Conservation (phyloP, 2,329 filamentous ascomycete species). For the Clarireedia monteithiana region DNA sequence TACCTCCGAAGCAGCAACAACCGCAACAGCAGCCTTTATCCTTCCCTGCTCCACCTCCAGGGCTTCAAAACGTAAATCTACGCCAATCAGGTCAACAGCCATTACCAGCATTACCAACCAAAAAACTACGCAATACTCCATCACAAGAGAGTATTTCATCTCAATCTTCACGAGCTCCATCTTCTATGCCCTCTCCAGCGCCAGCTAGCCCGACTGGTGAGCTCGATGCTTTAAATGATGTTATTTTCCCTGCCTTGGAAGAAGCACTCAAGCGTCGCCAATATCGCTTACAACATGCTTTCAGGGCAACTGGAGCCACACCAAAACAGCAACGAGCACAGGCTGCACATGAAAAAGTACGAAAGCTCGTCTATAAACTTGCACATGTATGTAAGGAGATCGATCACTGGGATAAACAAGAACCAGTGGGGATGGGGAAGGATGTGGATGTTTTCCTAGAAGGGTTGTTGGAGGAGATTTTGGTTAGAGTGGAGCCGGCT, state of each 20-base stretch:
- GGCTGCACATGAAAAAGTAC: constrained; percentile 72
- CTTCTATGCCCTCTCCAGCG: constrained; percentile 48
- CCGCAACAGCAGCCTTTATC: constrained; percentile 18
- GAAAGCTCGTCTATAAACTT: constrained; percentile 73
- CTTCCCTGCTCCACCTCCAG: constrained; percentile 11
- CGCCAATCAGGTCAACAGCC: constrained; percentile 24
- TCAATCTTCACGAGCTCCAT: constrained; percentile 30
- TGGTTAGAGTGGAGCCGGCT: constrained; percentile 83
- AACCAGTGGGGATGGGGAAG: constrained; percentile 88
- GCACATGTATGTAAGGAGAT: constrained; percentile 82
- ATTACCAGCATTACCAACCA: constrained; percentile 28
- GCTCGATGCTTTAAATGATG: constrained; percentile 79
- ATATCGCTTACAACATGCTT: constrained; percentile 41
- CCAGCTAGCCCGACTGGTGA: constrained; percentile 56
- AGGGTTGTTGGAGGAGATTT: constrained; percentile 84
- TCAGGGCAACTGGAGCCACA: constrained; percentile 33
- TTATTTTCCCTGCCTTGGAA: constrained; percentile 88
- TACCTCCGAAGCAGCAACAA: constrained; percentile 26
- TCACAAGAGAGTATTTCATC: constrained; percentile 23
- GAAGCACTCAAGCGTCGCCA: constrained; percentile 79
- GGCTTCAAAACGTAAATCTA: constrained; percentile 25
- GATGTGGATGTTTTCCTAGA: constrained; percentile 86
- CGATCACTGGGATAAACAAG: constrained; percentile 76
- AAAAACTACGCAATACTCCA: constrained; percentile 27
- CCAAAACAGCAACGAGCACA: constrained; percentile 61